Evolutionary conservation across 495 filamentous ascomycete species (phyloP).

Genomic region (Trichoderma parareesei): DNA sequence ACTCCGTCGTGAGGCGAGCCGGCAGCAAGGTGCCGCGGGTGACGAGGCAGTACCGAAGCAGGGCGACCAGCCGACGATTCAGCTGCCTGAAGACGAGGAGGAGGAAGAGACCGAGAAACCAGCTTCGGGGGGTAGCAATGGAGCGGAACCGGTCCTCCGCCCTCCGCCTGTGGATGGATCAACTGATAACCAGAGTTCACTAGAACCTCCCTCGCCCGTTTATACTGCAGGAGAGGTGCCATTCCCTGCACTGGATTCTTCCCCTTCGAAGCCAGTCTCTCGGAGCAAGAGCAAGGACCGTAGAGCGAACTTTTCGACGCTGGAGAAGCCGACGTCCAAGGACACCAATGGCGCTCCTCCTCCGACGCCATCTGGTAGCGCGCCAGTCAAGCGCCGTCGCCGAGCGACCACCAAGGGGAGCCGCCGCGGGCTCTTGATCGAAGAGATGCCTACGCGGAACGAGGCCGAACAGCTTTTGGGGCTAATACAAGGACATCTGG

Average conservation of each 20-base stretch:
- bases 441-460: constrained; percentile 53
- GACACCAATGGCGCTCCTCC: constrained; percentile 19
- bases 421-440: constrained; percentile 52
- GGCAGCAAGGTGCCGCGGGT: background rate
- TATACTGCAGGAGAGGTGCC: constrained; percentile 21
- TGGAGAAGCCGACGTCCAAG: constrained; percentile 30
- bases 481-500: constrained; percentile 79
- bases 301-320: constrained; percentile 35
- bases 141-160: background rate
- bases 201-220: constrained; percentile 19
- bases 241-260: constrained; percentile 22
- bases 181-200: background rate
- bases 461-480: constrained; percentile 75
- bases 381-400: constrained; percentile 45
- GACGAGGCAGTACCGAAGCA: constrained; percentile 14
- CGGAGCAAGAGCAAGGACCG: constrained; percentile 29
- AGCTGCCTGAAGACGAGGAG: constrained; percentile 5
- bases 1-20: background rate
- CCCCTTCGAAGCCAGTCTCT: constrained; percentile 13
- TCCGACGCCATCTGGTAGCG: constrained; percentile 13
- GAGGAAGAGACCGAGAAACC: background rate
- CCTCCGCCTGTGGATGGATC: background rate
- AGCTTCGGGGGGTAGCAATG: background rate
- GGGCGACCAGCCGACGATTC: constrained; percentile 23
- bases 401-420: constrained; percentile 71